phyloP scores from a whole-genome alignment of 2,329 filamentous ascomycete species.

The Colletotrichum musae region DNA sequence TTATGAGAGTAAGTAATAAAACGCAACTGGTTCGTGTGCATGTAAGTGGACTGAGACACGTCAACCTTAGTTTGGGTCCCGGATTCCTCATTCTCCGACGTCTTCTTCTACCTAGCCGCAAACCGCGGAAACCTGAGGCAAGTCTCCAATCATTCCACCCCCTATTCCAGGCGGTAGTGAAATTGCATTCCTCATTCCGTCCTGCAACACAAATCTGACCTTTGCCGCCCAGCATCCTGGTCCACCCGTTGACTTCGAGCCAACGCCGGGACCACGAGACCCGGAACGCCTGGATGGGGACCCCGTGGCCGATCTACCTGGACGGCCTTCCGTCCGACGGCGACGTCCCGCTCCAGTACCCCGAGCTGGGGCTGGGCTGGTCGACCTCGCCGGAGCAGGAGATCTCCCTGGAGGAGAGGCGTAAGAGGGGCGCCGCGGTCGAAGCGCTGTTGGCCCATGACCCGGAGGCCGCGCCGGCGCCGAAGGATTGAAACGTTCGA shows the following conservation, averaged over 20 bases:
- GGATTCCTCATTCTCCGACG: conserved; percentile 52
- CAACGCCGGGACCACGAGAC: conserved; percentile 51
- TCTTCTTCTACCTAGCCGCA: conserved; percentile 52
- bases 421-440: conserved; percentile 47
- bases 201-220: neutral
- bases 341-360: conserved; percentile 50
- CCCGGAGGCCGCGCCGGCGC: conserved; percentile 50
- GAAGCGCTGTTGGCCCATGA: conserved; percentile 49
- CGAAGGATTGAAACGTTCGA: conserved; percentile 39
- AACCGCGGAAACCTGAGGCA: conserved; percentile 50
- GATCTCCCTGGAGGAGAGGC: conserved; percentile 49
- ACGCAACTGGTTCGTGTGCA: neutral
- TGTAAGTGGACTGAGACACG: conserved; percentile 1
- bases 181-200: no score
- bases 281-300: conserved; percentile 52
- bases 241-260: conserved; percentile 50
- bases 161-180: neutral
- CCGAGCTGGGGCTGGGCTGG: conserved; percentile 50
- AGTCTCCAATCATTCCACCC: conserved; percentile 3
- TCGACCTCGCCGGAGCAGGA: conserved; percentile 48
- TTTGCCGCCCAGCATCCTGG: conserved; percentile 44
- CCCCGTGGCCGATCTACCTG: conserved; percentile 52
- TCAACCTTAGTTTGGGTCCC: conserved; percentile 49
- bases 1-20: conserved; percentile 49
- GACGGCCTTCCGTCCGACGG: conserved; percentile 47